Conservation (phyloP, 768 basidiomycete genomes). For the Mycena haematopus region DNA sequence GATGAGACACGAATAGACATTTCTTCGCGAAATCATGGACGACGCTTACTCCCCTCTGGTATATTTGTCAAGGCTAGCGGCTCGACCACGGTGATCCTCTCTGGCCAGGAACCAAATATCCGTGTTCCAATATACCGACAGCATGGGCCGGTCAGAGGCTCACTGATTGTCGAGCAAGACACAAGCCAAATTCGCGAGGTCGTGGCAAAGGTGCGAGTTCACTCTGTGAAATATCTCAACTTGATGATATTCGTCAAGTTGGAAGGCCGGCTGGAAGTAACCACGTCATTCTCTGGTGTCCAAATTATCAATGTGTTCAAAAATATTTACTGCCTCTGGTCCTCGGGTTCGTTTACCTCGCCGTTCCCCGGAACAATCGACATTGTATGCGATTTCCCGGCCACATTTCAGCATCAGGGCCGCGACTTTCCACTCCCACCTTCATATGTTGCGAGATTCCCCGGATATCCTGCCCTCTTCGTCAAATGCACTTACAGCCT, state of each 20-base stretch:
- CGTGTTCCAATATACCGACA: conserved; percentile 17
- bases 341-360: conserved; percentile 4
- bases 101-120: conserved; percentile 12
- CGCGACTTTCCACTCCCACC: conserved; percentile 22
- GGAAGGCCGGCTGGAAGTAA: conserved; percentile 20
- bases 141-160: conserved; percentile 9
- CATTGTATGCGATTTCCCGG: conserved; percentile 17
- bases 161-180: conserved; percentile 20
- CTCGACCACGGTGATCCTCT: conserved; percentile 24
- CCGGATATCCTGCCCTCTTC: conserved; percentile 21
- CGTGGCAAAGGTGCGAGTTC: conserved; percentile 13
- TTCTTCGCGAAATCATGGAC: conserved; percentile 7
- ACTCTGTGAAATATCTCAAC: background rate
- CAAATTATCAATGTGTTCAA: conserved; percentile 8
- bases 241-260: conserved; percentile 8
- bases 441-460: conserved; percentile 21
- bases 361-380: conserved; percentile 20
- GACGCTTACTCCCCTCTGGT: conserved; percentile 15
- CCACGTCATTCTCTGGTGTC: conserved; percentile 16
- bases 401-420: conserved; percentile 11
- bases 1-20: conserved; percentile 25
- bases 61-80: conserved; percentile 20
- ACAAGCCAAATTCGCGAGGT: conserved; percentile 12
- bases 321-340: conserved; percentile 10
- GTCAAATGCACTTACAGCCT: conserved; percentile 21